A percentile compares a stretch with the other conserved stretches of the same genome.
These are phyloP conservation scores for Myriosclerotinia duriaeana DNA, from an alignment of 2,329 filamentous ascomycete species.

Conservation along the genomic window DNA sequence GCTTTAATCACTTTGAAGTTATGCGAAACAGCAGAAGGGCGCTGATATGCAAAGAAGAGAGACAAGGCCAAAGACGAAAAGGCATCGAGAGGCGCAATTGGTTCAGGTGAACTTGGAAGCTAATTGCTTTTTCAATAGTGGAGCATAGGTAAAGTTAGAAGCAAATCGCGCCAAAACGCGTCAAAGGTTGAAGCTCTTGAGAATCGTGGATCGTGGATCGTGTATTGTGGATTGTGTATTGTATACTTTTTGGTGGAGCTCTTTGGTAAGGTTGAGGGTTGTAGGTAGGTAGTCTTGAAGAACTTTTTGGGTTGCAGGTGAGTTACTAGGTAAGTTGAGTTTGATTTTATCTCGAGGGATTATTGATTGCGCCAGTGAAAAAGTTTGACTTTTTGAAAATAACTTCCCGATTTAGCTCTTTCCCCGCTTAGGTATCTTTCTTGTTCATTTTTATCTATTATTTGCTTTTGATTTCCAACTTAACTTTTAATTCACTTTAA, in stretches of 20 bases:
- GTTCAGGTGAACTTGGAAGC: not conserved
- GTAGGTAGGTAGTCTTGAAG: not conserved
- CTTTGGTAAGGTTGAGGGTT: not conserved
- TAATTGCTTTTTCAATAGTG: slow-evolving; percentile 18
- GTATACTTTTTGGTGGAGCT: not conserved
- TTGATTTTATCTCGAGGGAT: no score
- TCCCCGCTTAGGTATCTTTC: no score
- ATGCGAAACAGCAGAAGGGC: not conserved
- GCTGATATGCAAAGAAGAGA: slow-evolving; percentile 7
- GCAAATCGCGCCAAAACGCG: slow-evolving; percentile 18
- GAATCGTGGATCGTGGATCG: not conserved
- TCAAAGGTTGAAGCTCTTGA: slow-evolving; percentile 13
- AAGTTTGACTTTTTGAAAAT: no score
- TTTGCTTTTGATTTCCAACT: no score
- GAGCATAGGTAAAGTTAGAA: not conserved
- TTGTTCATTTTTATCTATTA: no score
- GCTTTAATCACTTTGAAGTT: not conserved
- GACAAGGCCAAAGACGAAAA: slow-evolving; percentile 6
- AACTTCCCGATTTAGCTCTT: no score
- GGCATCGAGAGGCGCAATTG: slow-evolving; percentile 19
- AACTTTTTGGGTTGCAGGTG: not conserved
- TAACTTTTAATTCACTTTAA: no score
- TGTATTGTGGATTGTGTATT: no score
- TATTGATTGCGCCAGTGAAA: no score
- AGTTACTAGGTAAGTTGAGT: no score